Evolutionary conservation across 208 protist genomes (phyloP).

Genomic region (Trypanosomatidae sp.): DNA sequence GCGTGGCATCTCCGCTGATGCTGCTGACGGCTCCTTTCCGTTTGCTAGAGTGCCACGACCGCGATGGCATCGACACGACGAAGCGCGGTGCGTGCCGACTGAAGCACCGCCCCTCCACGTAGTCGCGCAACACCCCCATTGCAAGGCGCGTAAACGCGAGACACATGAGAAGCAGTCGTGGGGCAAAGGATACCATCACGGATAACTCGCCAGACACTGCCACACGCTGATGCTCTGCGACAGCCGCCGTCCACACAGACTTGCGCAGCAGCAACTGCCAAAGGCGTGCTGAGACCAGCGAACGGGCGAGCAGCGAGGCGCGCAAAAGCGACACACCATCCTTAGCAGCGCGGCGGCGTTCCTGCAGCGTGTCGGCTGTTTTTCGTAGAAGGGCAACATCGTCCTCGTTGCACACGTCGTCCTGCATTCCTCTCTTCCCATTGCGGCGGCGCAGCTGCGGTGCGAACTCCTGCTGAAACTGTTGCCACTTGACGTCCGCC

Average conservation of each 20-base stretch:
- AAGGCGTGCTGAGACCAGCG: slow-evolving; percentile 63
- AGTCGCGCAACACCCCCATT: slow-evolving; percentile 62
- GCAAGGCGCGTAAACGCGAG: slow-evolving; percentile 41
- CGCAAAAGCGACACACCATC: slow-evolving; percentile 32
- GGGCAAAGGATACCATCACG: neutral
- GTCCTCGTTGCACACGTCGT: neutral
- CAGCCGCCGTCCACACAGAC: slow-evolving; percentile 51
- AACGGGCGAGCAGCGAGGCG: slow-evolving; percentile 55
- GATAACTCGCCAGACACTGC: neutral
- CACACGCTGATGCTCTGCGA: slow-evolving; percentile 24
- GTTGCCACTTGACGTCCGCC: slow-evolving; percentile 4
- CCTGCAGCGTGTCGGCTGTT: slow-evolving; percentile 20
- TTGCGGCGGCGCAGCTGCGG: slow-evolving; percentile 5
- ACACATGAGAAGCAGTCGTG: slow-evolving; percentile 35
- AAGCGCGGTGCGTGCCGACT: slow-evolving; percentile 72
- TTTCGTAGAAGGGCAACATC: slow-evolving; percentile 14
- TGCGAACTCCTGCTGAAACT: slow-evolving; percentile 21
- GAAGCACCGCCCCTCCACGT: slow-evolving; percentile 50
- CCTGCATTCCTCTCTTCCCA: neutral
- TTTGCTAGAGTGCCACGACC: slow-evolving; percentile 11
- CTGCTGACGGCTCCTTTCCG: neutral
- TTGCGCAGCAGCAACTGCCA: slow-evolving; percentile 62
- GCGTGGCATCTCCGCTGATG: neutral
- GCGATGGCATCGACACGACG: slow-evolving; percentile 76
- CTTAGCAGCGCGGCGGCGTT: slow-evolving; percentile 10